These are phyloP conservation scores for Hericium rajendrae DNA, from an alignment of 768 basidiomycete species.

Conservation along the genomic window DNA sequence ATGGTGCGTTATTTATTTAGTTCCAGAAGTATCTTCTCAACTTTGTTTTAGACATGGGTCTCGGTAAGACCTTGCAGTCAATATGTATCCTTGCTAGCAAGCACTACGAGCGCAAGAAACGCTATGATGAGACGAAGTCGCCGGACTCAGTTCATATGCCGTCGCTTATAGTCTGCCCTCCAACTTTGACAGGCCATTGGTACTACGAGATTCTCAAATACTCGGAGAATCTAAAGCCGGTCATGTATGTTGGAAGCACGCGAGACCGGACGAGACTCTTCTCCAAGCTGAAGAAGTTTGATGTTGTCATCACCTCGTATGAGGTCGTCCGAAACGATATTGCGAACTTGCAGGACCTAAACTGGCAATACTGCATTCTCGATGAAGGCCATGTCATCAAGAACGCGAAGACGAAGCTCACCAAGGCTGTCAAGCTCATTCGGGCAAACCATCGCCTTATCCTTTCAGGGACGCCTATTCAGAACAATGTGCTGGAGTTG, in stretches of 20 bases:
- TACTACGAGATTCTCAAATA: slow-evolving; percentile 97
- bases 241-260: slow-evolving; percentile 84
- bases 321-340: slow-evolving; percentile 97
- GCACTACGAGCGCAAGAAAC: slow-evolving; percentile 76
- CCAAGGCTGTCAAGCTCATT: slow-evolving; percentile 89
- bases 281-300: slow-evolving; percentile 55
- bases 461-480: slow-evolving; percentile 94
- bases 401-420: slow-evolving; percentile 96
- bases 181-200: slow-evolving; percentile 98
- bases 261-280: slow-evolving; percentile 69
- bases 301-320: slow-evolving; percentile 95
- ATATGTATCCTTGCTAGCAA: slow-evolving; percentile 96
- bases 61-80: slow-evolving; percentile 95
- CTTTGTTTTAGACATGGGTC: slow-evolving; percentile 76
- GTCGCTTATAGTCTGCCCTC: slow-evolving; percentile 92
- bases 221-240: slow-evolving; percentile 68
- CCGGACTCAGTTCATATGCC: slow-evolving; percentile 81
- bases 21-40: slow-evolving; percentile 5
- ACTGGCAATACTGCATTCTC: slow-evolving; percentile 93
- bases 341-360: slow-evolving; percentile 53
- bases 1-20: slow-evolving; percentile 48
- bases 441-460: slow-evolving; percentile 89
- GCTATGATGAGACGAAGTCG: slow-evolving; percentile 51
- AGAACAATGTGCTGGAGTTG: slow-evolving; percentile 95
- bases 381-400: slow-evolving; percentile 99